These are phyloP conservation scores for Trichoderma atrobrunneum DNA, from an alignment of 2,329 filamentous ascomycete species.

Conservation along the genomic window DNA sequence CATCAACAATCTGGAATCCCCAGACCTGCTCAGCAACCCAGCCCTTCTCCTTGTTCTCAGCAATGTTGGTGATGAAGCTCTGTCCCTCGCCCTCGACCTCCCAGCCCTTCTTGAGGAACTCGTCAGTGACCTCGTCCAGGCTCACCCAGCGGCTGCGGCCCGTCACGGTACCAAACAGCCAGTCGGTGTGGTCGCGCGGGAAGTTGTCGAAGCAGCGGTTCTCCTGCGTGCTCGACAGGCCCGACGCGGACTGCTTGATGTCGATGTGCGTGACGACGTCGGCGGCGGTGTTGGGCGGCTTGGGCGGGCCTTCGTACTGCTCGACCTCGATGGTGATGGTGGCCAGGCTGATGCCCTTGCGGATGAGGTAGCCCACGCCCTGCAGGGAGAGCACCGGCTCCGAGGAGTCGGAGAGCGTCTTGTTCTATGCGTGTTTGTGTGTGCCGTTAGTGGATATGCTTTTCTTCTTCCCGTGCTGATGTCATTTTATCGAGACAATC, in stretches of 20 bases:
- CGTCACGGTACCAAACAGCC: constrained; percentile 71
- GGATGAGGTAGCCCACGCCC: constrained; percentile 67
- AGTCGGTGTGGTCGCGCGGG: constrained; percentile 66
- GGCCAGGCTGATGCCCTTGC: constrained; percentile 68
- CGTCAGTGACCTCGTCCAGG: constrained; percentile 50
- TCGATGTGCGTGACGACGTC: constrained; percentile 59
- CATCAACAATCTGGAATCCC: constrained; percentile 57
- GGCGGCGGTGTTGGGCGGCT: constrained; percentile 38
- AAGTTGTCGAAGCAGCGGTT: constrained; percentile 51
- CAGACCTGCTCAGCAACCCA: constrained; percentile 59
- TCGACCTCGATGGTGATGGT: constrained; percentile 65
- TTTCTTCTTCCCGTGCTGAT: neutral
- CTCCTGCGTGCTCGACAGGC: constrained; percentile 63
- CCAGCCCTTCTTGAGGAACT: constrained; percentile 58
- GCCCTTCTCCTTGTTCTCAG: constrained; percentile 51
- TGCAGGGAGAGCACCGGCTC: constrained; percentile 70
- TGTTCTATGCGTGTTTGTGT: constrained; percentile 58
- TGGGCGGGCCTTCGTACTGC: constrained; percentile 48
- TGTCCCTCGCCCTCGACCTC: constrained; percentile 57
- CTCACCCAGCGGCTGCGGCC: constrained; percentile 55
- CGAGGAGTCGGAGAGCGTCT: constrained; percentile 64
- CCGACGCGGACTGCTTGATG: constrained; percentile 71
- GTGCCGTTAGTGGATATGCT: neutral
- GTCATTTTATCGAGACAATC: neutral
- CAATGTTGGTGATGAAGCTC: constrained; percentile 62